phyloP scores from a whole-genome alignment of 305 asterid genomes.

The Fraxinus dipetala region DNA sequence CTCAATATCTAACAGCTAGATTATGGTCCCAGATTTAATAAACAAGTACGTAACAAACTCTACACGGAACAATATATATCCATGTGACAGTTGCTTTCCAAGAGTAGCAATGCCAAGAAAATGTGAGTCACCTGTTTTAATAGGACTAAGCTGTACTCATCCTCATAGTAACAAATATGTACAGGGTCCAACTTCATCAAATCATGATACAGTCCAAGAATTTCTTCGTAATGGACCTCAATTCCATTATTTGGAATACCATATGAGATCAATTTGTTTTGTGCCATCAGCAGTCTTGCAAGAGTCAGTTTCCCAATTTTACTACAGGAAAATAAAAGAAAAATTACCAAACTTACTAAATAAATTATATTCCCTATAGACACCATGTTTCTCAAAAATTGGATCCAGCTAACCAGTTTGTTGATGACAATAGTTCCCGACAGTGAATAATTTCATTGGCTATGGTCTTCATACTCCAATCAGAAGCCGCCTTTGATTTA shows the following conservation, averaged over 20 bases:
- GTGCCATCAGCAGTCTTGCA: conserved; percentile 82
- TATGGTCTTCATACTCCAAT: conserved; percentile 52
- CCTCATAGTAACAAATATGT: conserved; percentile 71
- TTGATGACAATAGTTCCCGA: conserved; percentile 60
- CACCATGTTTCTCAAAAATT: conserved; percentile 19
- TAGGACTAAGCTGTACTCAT: conserved; percentile 65
- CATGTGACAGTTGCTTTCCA: conserved; percentile 4
- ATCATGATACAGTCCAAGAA: conserved; percentile 65
- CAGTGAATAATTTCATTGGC: conserved; percentile 64
- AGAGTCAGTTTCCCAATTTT: conserved; percentile 94
- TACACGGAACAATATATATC: not conserved
- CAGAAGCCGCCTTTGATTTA: conserved; percentile 31
- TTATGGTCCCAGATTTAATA: not conserved
- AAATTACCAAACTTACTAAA: conserved; percentile 15
- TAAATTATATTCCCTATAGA: conserved; percentile 12
- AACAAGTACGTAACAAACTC: conserved; percentile 10
- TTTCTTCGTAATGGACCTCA: conserved; percentile 50
- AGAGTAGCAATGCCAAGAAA: conserved; percentile 13
- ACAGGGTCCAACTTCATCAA: conserved; percentile 71
- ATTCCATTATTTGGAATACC: conserved; percentile 34
- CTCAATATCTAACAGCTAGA: not conserved
- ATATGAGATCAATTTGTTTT: conserved; percentile 45
- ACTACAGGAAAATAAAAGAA: conserved; percentile 42
- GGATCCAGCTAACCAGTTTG: conserved; percentile 59
- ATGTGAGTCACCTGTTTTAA: conserved; percentile 60